Percentiles rank a stretch among this genome's conserved stretches.
Conservation (phyloP, 2,329 filamentous ascomycete species). For the Neofusicoccum parvum region DNA sequence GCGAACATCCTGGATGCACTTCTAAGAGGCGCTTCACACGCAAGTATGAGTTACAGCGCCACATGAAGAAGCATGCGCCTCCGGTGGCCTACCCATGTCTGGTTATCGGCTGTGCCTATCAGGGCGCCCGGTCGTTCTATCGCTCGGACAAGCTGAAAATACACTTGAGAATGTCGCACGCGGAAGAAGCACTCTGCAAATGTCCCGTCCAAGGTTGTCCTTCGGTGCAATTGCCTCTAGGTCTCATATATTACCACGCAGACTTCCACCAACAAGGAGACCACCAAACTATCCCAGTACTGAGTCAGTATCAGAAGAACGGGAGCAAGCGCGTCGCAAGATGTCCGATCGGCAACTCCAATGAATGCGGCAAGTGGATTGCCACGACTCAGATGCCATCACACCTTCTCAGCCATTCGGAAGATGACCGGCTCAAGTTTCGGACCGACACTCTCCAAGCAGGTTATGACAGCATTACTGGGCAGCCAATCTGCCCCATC, state of each 20-base stretch:
- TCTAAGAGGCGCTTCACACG: not conserved
- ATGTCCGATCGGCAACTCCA: not conserved
- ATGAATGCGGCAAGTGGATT: not conserved
- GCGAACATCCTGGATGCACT: not conserved
- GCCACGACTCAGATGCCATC: not conserved
- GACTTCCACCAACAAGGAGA: not conserved
- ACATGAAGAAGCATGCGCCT: conserved; percentile 2
- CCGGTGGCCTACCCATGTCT: not conserved
- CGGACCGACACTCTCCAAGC: not conserved
- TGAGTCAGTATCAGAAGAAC: not conserved
- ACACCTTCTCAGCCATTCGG: not conserved
- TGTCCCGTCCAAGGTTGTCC: not conserved
- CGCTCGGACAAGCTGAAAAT: not conserved
- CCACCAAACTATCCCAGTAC: not conserved
- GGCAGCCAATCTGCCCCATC: conserved; percentile 14
- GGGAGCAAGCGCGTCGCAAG: not conserved
- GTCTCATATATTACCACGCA: not conserved
- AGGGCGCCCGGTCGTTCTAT: not conserved
- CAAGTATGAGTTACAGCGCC: not conserved
- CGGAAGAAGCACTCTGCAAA: not conserved
- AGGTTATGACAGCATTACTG: conserved; percentile 16
- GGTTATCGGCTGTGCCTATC: not conserved
- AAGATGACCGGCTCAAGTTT: conserved; percentile 1
- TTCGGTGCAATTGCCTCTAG: not conserved
- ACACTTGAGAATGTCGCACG: not conserved